These are phyloP conservation scores for Echinosophora koreensis DNA, from an alignment of 306 rosid genomes.

Conservation along the genomic window DNA sequence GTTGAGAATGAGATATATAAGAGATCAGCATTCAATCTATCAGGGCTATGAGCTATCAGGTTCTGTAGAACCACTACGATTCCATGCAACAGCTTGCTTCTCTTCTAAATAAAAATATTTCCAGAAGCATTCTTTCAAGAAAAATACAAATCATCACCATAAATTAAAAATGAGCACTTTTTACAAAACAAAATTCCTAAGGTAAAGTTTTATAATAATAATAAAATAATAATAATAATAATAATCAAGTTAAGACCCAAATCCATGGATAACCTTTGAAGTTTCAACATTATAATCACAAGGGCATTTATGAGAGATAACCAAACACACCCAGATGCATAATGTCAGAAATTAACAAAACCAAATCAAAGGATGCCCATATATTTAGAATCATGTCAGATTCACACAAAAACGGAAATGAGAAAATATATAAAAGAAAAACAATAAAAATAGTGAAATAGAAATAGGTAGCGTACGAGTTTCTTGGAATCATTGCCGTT, in stretches of 20 bases:
- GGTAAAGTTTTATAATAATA: background rate
- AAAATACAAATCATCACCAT: background rate
- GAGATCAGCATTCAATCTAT: background rate
- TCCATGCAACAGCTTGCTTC: background rate
- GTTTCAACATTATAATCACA: background rate
- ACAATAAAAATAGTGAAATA: too few species aligned
- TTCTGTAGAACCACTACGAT: background rate
- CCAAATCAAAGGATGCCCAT: slow-evolving; percentile 30
- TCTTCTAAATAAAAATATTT: background rate
- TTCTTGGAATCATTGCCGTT: slow-evolving; percentile 71
- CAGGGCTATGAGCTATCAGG: background rate
- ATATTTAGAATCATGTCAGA: slow-evolving; percentile 21
- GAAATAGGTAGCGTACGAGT: slow-evolving; percentile 51
- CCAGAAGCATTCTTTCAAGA: background rate
- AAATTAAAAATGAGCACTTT: background rate
- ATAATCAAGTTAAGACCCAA: slow-evolving; percentile 4
- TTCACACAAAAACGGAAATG: background rate
- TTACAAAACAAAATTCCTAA: background rate
- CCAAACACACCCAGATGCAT: background rate
- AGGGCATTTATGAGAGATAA: background rate
- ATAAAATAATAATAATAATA: too few species aligned
- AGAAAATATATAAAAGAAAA: background rate
- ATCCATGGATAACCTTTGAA: slow-evolving; percentile 3
- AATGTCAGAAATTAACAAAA: slow-evolving; percentile 21
- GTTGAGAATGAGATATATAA: background rate